Evolutionary conservation across 352 stramenopile genomes (phyloP).

Genomic region (Phytophthora pisi): DNA sequence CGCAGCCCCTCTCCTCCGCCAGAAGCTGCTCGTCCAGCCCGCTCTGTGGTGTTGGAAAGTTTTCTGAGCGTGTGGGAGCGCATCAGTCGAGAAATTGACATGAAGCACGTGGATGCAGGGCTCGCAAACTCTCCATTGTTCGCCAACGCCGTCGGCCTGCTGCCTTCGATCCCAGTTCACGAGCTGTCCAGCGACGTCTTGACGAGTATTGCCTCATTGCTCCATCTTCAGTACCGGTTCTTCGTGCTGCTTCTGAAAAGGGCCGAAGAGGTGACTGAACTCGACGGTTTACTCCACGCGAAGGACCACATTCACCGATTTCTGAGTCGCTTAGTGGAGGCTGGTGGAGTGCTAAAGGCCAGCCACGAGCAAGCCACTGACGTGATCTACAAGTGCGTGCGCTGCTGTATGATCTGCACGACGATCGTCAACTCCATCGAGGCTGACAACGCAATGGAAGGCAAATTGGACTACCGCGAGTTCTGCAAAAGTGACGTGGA

Average conservation of each 20-base stretch:
- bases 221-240: constrained; percentile 36
- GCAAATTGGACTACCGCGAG: constrained; percentile 45
- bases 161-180: constrained; percentile 24
- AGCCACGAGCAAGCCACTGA: constrained; percentile 35
- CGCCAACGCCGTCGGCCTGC: constrained; percentile 23
- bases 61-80: constrained; percentile 36
- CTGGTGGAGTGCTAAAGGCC: constrained; percentile 3
- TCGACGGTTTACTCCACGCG: constrained; percentile 14
- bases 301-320: constrained; percentile 39
- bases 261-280: constrained; percentile 2
- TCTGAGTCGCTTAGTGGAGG: constrained; percentile 26
- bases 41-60: constrained; percentile 23
- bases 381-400: constrained; percentile 59
- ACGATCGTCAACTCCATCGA: constrained; percentile 56
- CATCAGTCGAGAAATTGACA: constrained; percentile 34
- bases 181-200: constrained; percentile 23
- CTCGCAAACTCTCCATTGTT: constrained; percentile 31
- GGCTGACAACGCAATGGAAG: background rate
- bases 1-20: background rate
- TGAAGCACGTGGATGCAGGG: constrained; percentile 23
- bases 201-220: constrained; percentile 23
- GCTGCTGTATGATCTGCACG: constrained; percentile 68
- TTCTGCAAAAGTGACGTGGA: constrained; percentile 54
- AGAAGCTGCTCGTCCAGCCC: constrained; percentile 4
- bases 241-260: constrained; percentile 33